Conservation (phyloP, 768 basidiomycete species). For the button mushroom (Agaricus bisporus) region DNA sequence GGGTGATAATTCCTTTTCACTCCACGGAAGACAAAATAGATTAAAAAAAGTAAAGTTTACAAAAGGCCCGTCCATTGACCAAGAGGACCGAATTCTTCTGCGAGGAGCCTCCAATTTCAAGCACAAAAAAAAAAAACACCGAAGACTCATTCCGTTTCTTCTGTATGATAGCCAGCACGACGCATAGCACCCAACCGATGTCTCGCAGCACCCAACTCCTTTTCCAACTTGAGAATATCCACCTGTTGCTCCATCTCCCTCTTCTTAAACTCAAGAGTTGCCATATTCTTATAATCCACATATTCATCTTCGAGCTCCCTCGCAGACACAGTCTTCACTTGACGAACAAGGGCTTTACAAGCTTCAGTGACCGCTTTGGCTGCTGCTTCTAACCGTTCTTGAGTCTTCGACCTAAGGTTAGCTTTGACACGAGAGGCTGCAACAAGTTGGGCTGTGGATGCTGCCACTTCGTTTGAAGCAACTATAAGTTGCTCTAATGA, state of each 20-base stretch:
- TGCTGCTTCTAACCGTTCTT: constrained; percentile 91
- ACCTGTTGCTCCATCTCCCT: constrained; percentile 99
- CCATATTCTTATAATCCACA: constrained; percentile 89
- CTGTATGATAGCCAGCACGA: constrained; percentile 83
- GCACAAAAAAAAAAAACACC: not conserved
- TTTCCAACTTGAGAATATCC: constrained; percentile 94
- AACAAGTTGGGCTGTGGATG: constrained; percentile 95
- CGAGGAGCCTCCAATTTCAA: not conserved
- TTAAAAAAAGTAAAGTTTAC: not conserved
- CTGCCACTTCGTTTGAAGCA: constrained; percentile 98
- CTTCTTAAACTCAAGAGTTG: constrained; percentile 91
- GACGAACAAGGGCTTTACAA: constrained; percentile 91
- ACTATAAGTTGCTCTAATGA: constrained; percentile 98
- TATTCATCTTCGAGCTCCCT: constrained; percentile 76
- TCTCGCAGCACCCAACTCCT: constrained; percentile 85
- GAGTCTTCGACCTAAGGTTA: constrained; percentile 97
- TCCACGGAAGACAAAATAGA: not conserved
- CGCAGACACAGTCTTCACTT: constrained; percentile 93
- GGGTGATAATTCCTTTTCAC: too few relatives aligned
- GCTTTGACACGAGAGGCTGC: constrained; percentile 98
- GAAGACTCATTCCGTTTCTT: constrained; percentile 58
- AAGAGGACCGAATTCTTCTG: too few relatives aligned
- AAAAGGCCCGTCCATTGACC: not conserved
- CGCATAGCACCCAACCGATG: constrained; percentile 81
- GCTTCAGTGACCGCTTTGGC: constrained; percentile 98